Base-by-base conservation (phyloP, 2,329 filamentous ascomycete genomes). In the Botryotinia globosa region DNA sequence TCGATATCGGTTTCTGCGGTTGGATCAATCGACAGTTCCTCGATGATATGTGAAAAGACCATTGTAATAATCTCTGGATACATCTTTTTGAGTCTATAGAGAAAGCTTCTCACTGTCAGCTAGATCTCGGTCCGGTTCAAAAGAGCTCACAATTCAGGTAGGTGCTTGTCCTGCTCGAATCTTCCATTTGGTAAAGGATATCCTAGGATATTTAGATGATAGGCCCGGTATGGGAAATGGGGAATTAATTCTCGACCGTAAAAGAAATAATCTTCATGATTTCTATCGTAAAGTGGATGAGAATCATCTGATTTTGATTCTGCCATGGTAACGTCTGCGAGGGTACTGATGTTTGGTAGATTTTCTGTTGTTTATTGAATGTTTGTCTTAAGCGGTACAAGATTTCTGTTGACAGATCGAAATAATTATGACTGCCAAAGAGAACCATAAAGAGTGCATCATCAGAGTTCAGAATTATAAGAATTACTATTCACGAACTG, bases 91-190 rank as follows among this genome's bases (percentile, higher is more conserved):
- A 58, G 29, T 29, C 8, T 34, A 20, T 58, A 2, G 29, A 58
- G 20, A 18, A 58, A 58, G 56, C 56, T 58, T 34, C 18, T 34
- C 14, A 32, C 4, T 34, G 56, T 58, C 18, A 58, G 56, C 10
- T 10, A 29, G 34, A 34, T 10, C 8, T 12, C 1, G 12, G 0
- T 20, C 8, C 7, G 9, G 9, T 2, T 34, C 9, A 6, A 6
- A 58, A 18, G 3, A 10, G 29, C 56, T 32, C 18, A 58, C 56
- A 9, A 10, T 58, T 7, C 12, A 22, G 29, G 8, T 34, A 58
- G 29, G 29, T 58, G 56, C 1, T 22, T 32, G 1, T 32, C 29
- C 29, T 58, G 56, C 12, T 58, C 18, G 18, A 58, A 58, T 58
- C 56, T 34, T 34, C 16, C 29, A 32, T 34, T 12, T 34, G 56